Conservation (phyloP, 108 stramenopile species). For the Nitzschia inconspicua region DNA sequence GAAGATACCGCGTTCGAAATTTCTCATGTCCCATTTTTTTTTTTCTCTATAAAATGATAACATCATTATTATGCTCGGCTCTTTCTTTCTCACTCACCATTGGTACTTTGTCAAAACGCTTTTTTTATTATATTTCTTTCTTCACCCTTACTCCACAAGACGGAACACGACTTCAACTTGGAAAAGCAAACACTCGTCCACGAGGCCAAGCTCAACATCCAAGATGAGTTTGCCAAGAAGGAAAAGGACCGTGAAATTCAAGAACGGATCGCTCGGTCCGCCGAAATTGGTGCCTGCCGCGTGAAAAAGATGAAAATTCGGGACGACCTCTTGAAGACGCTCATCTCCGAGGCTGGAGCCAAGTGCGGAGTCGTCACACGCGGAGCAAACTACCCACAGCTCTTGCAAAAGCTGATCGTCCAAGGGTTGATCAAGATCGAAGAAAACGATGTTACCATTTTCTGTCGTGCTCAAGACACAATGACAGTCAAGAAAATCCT, state of each 20-base stretch:
- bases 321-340: slow-evolving; percentile 85
- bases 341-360: slow-evolving; percentile 71
- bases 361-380: slow-evolving; percentile 79
- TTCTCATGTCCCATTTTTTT: background rate
- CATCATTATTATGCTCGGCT: background rate
- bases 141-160: slow-evolving; percentile 35
- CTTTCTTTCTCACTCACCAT: too few relatives aligned
- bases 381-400: slow-evolving; percentile 87
- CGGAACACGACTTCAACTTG: slow-evolving; percentile 97
- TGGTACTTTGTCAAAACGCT: background rate
- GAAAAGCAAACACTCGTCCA: slow-evolving; percentile 99
- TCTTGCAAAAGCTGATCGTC: slow-evolving; percentile 95
- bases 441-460: slow-evolving; percentile 88
- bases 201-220: slow-evolving; percentile 95
- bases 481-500: slow-evolving; percentile 71
- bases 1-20: background rate
- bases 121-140: background rate
- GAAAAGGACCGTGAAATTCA: slow-evolving; percentile 94
- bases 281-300: slow-evolving; percentile 93
- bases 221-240: slow-evolving; percentile 97
- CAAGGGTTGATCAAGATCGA: slow-evolving; percentile 99
- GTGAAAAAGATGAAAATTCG: slow-evolving; percentile 97
- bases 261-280: slow-evolving; percentile 90
- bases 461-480: slow-evolving; percentile 89
- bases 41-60: background rate